These are phyloP conservation scores for Gloeostereum incarnatum DNA, from an alignment of 768 basidiomycete genomes.

Conservation along the genomic window DNA sequence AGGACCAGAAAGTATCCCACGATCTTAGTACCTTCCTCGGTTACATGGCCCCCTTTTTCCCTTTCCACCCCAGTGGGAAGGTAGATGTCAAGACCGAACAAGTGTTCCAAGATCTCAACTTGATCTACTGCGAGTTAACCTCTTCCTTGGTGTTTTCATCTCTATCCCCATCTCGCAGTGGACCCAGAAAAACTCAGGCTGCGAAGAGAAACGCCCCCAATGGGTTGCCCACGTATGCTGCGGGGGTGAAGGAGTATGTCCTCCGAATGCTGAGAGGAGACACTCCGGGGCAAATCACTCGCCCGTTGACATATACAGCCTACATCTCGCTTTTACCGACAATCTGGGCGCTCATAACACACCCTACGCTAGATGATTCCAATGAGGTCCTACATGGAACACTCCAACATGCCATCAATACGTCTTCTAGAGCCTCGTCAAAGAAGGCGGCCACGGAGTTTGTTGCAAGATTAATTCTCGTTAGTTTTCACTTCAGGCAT, in stretches of 20 bases:
- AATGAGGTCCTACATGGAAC: conserved; percentile 40
- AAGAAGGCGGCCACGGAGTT: conserved; percentile 72
- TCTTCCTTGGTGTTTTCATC: conserved; percentile 48
- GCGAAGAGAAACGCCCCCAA: conserved; percentile 12
- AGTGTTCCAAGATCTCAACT: conserved; percentile 59
- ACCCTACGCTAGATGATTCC: conserved; percentile 17
- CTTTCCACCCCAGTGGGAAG: conserved; percentile 42
- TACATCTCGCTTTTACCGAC: conserved; percentile 69
- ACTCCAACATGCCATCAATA: conserved; percentile 56
- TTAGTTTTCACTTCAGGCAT: conserved; percentile 22
- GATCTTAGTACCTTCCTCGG: conserved; percentile 53
- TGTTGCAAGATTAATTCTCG: conserved; percentile 59
- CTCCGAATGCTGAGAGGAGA: conserved; percentile 47
- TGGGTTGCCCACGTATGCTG: conserved; percentile 22
- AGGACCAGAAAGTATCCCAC: conserved; percentile 8
- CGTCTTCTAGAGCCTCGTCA: conserved; percentile 47
- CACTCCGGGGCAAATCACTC: conserved; percentile 30
- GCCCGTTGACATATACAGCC: conserved; percentile 41
- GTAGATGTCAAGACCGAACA: conserved; percentile 58
- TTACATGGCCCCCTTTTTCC: conserved; percentile 81
- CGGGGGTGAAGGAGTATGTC: conserved; percentile 53
- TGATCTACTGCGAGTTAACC: conserved; percentile 70
- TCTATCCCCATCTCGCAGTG: conserved; percentile 7
- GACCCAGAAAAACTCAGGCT: conserved; percentile 13
- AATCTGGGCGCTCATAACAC: conserved; percentile 66